Evolutionary conservation across 805 yeast species (phyloP).

Genomic region (Priceomyces medius): DNA sequence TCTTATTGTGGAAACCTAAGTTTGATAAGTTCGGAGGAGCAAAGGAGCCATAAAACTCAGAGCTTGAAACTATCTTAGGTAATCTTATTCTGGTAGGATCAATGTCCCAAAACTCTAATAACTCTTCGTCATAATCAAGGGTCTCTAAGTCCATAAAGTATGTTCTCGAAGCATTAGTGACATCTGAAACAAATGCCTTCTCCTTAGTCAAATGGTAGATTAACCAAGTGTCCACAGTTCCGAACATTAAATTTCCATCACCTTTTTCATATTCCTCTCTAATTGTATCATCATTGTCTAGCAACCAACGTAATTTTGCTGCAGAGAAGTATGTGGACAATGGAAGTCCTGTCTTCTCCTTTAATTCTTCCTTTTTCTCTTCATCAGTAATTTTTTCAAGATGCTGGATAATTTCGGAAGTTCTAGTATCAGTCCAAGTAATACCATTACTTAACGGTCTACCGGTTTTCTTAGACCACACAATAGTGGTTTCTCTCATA

Average conservation of each 20-base stretch:
- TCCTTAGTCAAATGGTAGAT: slow-evolving; percentile 78
- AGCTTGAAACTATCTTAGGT: slow-evolving; percentile 77
- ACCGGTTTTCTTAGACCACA: slow-evolving; percentile 86
- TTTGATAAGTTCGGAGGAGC: slow-evolving; percentile 55
- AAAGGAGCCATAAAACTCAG: slow-evolving; percentile 76
- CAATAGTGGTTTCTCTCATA: slow-evolving; percentile 91
- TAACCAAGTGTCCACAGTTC: slow-evolving; percentile 94
- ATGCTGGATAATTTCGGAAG: slow-evolving; percentile 65
- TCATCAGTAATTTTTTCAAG: slow-evolving; percentile 53
- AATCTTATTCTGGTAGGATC: slow-evolving; percentile 61
- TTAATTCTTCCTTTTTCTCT: slow-evolving; percentile 56
- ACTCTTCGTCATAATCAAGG: slow-evolving; percentile 68
- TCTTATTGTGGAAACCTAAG: slow-evolving; percentile 51
- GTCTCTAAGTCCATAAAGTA: slow-evolving; percentile 82
- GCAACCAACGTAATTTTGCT: slow-evolving; percentile 83
- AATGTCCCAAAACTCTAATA: slow-evolving; percentile 77
- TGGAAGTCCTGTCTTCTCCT: slow-evolving; percentile 77
- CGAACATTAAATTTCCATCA: slow-evolving; percentile 75
- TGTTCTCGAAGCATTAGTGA: slow-evolving; percentile 90
- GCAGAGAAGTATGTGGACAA: slow-evolving; percentile 90
- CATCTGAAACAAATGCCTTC: slow-evolving; percentile 73
- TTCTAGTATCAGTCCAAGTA: slow-evolving; percentile 95
- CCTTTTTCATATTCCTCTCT: slow-evolving; percentile 69
- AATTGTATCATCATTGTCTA: slow-evolving; percentile 72
- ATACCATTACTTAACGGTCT: slow-evolving; percentile 82